Conservation (phyloP, 768 basidiomycete species). For the Rossbeevera mucosa region DNA sequence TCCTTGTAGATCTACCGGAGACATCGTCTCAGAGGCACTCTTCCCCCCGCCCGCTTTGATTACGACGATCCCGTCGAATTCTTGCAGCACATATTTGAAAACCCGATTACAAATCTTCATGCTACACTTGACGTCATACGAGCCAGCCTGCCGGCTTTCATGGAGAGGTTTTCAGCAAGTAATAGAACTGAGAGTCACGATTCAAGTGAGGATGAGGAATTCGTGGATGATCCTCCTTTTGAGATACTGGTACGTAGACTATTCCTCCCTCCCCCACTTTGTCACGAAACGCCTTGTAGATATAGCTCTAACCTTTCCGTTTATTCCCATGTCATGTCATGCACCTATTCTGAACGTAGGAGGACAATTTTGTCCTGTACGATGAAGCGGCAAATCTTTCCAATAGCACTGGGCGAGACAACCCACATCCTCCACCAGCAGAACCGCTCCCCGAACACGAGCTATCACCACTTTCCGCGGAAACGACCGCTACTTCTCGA, state of each 20-base stretch:
- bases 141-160: slow-evolving; percentile 30
- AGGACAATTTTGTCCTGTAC: slow-evolving; percentile 6
- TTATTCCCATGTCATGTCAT: slow-evolving; percentile 13
- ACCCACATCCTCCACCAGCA: background rate
- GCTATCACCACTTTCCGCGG: slow-evolving; percentile 4
- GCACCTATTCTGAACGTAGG: slow-evolving; percentile 11
- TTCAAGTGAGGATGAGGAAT: slow-evolving; percentile 31
- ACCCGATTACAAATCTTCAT: slow-evolving; percentile 43
- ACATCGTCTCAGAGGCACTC: slow-evolving; percentile 17
- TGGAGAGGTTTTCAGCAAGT: slow-evolving; percentile 18
- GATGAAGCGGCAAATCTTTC: slow-evolving; percentile 1
- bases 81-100: slow-evolving; percentile 48
- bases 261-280: slow-evolving; percentile 17
- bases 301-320: slow-evolving; percentile 28
- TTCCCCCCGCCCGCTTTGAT: slow-evolving; percentile 27
- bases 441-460: slow-evolving; percentile 1
- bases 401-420: background rate
- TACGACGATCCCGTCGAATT: slow-evolving; percentile 35
- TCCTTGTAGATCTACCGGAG: slow-evolving; percentile 24
- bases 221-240: slow-evolving; percentile 9
- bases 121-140: slow-evolving; percentile 34
- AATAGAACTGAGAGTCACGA: slow-evolving; percentile 25
- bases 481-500: slow-evolving; percentile 4
- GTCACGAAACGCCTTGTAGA: slow-evolving; percentile 27
- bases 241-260: slow-evolving; percentile 23